These are phyloP conservation scores for Lanmaoa rubissima DNA, from an alignment of 768 basidiomycete genomes.

Conservation along the genomic window DNA sequence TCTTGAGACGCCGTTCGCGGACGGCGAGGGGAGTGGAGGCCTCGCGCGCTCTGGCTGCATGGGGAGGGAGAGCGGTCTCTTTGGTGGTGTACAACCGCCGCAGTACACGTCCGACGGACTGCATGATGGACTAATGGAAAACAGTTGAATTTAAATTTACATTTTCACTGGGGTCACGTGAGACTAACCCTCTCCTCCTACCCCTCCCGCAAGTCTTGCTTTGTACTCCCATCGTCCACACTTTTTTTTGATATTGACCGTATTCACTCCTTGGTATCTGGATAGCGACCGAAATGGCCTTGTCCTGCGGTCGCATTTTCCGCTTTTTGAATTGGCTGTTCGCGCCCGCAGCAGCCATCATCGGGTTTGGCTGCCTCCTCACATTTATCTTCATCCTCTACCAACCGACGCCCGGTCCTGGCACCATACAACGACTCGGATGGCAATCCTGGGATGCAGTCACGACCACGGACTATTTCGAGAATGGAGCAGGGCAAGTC, in stretches of 20 bases:
- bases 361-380: slow-evolving; percentile 70
- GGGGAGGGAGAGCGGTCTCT: slow-evolving; percentile 46
- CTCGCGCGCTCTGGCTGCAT: slow-evolving; percentile 52
- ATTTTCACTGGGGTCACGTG: neutral
- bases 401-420: slow-evolving; percentile 74
- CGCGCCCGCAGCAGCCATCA: slow-evolving; percentile 56
- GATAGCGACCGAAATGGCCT: slow-evolving; percentile 35
- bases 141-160: too few species aligned
- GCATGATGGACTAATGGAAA: slow-evolving; percentile 21
- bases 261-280: neutral
- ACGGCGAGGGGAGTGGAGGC: slow-evolving; percentile 74
- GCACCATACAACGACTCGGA: slow-evolving; percentile 67
- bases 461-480: slow-evolving; percentile 22
- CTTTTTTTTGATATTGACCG: neutral
- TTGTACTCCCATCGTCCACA: too few species aligned
- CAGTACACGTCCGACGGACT: slow-evolving; percentile 29
- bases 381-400: slow-evolving; percentile 79
- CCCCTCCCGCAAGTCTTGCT: too few species aligned
- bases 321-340: slow-evolving; percentile 55
- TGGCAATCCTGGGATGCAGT: slow-evolving; percentile 90
- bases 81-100: slow-evolving; percentile 41
- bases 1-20: slow-evolving; percentile 59
- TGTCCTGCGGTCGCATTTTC: slow-evolving; percentile 41
- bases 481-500: neutral
- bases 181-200: neutral